phyloP scores from a whole-genome alignment of 106 monocot species.

The Allium cepa region DNA sequence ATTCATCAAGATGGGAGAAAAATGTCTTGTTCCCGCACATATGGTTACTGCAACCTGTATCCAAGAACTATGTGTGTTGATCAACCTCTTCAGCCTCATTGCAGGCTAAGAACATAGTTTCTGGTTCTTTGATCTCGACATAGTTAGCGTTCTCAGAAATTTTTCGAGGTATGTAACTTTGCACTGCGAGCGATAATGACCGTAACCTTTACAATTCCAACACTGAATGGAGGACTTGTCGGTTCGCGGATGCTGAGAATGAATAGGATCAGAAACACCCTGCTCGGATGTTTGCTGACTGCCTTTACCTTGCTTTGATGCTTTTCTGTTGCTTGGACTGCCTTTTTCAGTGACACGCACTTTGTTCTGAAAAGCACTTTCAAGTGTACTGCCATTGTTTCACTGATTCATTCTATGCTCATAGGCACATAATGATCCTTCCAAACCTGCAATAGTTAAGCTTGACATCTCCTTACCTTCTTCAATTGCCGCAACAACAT shows the following conservation, averaged over 20 bases:
- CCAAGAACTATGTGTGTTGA: no score
- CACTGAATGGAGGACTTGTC: conserved; percentile 2
- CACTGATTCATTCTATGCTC: neutral
- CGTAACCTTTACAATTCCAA: neutral
- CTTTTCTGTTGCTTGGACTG: neutral
- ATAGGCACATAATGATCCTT: neutral
- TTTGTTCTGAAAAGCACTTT: conserved; percentile 4
- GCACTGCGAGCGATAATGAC: neutral
- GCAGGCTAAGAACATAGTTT: neutral
- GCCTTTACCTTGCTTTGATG: neutral
- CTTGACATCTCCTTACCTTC: neutral
- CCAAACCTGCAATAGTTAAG: neutral
- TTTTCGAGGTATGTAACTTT: neutral
- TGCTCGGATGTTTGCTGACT: neutral
- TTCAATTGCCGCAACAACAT: conserved; percentile 5
- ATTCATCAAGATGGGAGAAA: neutral
- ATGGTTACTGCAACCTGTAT: no score
- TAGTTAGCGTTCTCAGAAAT: neutral
- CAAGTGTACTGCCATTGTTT: neutral
- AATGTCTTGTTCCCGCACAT: no score
- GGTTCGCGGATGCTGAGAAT: neutral
- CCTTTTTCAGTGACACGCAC: neutral
- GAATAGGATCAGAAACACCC: no score
- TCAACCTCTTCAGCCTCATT: neutral
- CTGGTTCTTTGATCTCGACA: neutral